These are phyloP conservation scores for Phytophthora fragariae DNA, from an alignment of 352 stramenopile species.

Conservation along the genomic window DNA sequence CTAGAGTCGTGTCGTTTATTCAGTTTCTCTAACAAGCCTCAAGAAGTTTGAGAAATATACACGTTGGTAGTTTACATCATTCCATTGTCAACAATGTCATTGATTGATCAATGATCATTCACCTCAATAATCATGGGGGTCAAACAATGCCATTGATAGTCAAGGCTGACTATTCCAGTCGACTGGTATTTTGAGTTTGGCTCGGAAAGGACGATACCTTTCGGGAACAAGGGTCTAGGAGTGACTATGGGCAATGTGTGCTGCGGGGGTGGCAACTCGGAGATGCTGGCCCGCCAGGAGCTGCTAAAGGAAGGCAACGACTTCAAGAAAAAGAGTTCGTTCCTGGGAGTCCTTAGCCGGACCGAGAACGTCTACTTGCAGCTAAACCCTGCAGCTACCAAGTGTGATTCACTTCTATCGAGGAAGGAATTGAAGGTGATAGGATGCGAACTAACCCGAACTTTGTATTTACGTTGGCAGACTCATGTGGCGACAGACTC, in stretches of 20 bases:
- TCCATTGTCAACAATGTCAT: neutral
- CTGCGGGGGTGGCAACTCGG: constrained; percentile 59
- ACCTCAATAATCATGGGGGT: too few species aligned
- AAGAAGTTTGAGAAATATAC: constrained; percentile 21
- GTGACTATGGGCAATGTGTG: constrained; percentile 72
- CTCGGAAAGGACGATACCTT: constrained; percentile 18
- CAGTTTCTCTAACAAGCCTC: constrained; percentile 9
- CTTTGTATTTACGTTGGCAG: constrained; percentile 18
- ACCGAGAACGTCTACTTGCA: constrained; percentile 68
- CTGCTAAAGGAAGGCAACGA: constrained; percentile 71
- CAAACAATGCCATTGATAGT: neutral
- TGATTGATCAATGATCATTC: too few species aligned
- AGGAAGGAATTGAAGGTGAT: neutral
- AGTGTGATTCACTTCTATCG: constrained; percentile 24
- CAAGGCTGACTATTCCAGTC: constrained; percentile 26
- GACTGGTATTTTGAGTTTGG: constrained; percentile 26
- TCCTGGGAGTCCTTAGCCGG: constrained; percentile 68
- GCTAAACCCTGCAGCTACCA: constrained; percentile 56
- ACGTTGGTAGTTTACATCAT: constrained; percentile 15
- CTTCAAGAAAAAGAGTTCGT: constrained; percentile 77
- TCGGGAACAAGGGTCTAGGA: neutral
- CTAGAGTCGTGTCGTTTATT: neutral
- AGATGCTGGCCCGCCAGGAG: constrained; percentile 68
- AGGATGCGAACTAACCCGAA: neutral
- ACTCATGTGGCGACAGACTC: constrained; percentile 55